Percentiles rank a stretch among this genome's conserved stretches.
phyloP scores from a whole-genome alignment of 768 basidiomycete species.

The Calocera cornea region DNA sequence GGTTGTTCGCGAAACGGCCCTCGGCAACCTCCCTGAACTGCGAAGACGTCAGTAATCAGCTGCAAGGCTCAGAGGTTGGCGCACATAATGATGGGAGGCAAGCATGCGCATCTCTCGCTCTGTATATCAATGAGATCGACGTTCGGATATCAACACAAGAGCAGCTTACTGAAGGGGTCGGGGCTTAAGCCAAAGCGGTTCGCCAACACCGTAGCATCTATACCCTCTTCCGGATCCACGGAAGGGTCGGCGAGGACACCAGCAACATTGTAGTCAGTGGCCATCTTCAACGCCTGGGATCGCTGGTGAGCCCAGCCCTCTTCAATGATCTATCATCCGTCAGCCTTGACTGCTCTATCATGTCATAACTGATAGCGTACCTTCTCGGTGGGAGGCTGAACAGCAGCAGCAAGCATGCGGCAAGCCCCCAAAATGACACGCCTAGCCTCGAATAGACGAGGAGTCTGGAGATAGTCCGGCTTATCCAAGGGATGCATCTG shows the following conservation, averaged over 20 bases:
- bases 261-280: not conserved
- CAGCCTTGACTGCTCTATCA: not conserved
- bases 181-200: not conserved
- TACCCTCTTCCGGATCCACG: not conserved
- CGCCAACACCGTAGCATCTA: not conserved
- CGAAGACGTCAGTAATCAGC: not conserved
- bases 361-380: not conserved
- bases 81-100: not conserved
- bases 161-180: not conserved
- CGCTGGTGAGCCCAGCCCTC: slow-evolving; percentile 41
- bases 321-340: slow-evolving; percentile 37
- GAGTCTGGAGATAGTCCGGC: not conserved
- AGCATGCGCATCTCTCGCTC: slow-evolving; percentile 2
- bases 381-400: not conserved
- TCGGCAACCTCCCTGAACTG: not conserved
- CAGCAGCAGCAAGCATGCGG: not conserved
- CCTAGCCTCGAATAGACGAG: not conserved
- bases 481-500: not conserved
- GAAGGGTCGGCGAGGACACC: not conserved
- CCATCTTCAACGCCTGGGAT: not conserved
- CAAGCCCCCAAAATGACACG: not conserved
- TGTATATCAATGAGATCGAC: not conserved
- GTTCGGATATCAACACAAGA: too few relatives aligned
- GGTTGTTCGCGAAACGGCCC: not conserved
- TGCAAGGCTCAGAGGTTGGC: not conserved